Conservation (phyloP, 1,284 basidiomycete genomes). For the Boletus sp. region DNA sequence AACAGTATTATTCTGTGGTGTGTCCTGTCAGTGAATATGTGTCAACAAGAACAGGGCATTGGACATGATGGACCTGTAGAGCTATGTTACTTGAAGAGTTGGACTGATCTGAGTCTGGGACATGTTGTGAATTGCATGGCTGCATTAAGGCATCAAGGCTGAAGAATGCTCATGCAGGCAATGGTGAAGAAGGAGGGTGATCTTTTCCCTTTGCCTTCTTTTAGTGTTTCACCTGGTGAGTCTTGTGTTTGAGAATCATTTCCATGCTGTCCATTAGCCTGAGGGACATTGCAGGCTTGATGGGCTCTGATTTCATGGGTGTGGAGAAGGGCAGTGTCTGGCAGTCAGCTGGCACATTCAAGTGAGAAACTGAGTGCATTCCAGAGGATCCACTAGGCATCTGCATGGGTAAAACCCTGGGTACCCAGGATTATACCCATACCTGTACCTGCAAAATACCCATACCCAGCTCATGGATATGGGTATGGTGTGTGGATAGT, state of each 20-base stretch:
- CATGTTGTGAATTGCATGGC: slow-evolving; percentile 54
- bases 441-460: no score
- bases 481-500: no score
- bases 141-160: slow-evolving; percentile 50
- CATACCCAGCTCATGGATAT: no score
- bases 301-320: slow-evolving; percentile 49
- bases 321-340: no score
- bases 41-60: slow-evolving; percentile 14
- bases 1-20: slow-evolving; percentile 22
- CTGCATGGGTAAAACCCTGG: no score
- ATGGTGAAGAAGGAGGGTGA: slow-evolving; percentile 50
- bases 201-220: slow-evolving; percentile 49
- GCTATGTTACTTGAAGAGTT: slow-evolving; percentile 25
- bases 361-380: no score
- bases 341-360: no score
- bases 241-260: slow-evolving; percentile 66
- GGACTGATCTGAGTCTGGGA: slow-evolving; percentile 29
- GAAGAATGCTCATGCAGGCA: slow-evolving; percentile 42
- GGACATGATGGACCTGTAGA: slow-evolving; percentile 34
- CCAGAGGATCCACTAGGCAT: no score
- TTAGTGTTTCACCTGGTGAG: slow-evolving; percentile 49
- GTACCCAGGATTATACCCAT: no score
- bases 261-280: slow-evolving; percentile 71
- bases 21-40: slow-evolving; percentile 28
- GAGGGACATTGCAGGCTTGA: slow-evolving; percentile 46